Evolutionary conservation across 2,329 filamentous ascomycete genomes (phyloP).

Genomic region (Teratosphaeria nubilosa): DNA sequence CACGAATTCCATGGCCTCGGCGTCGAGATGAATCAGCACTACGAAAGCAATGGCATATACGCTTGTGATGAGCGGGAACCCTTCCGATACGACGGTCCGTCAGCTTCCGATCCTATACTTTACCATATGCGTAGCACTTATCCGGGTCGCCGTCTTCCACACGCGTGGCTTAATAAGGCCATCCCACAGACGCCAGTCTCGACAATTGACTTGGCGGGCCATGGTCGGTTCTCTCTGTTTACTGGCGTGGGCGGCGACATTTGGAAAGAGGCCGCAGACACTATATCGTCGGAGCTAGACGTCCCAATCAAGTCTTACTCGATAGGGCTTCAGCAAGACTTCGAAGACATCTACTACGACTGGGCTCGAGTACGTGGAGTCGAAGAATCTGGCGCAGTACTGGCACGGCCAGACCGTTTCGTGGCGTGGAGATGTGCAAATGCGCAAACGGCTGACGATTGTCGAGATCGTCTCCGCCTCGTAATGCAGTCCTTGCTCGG

Average conservation of each 20-base stretch:
- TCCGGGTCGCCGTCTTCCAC: constrained; percentile 49
- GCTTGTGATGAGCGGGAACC: constrained; percentile 17
- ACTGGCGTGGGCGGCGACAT: constrained; percentile 43
- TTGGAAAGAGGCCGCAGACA: constrained; percentile 42
- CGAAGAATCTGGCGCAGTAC: constrained; percentile 44
- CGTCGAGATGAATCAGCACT: constrained; percentile 45
- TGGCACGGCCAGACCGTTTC: constrained; percentile 48
- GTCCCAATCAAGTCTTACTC: constrained; percentile 37
- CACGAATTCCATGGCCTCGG: constrained; percentile 41
- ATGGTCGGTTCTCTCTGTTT: constrained; percentile 36
- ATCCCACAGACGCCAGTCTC: constrained; percentile 38
- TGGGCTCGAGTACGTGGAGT: constrained; percentile 44
- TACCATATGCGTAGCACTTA: constrained; percentile 41
- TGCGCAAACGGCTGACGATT: not conserved
- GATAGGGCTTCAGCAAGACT: constrained; percentile 48
- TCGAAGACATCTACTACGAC: constrained; percentile 49
- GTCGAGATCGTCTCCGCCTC: not conserved
- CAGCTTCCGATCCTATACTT: constrained; percentile 9
- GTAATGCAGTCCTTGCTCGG: not conserved
- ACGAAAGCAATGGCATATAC: constrained; percentile 33
- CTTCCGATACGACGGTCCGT: constrained; percentile 30
- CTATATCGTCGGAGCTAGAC: constrained; percentile 27
- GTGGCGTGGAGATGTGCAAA: constrained; percentile 38
- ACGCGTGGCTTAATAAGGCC: constrained; percentile 46
- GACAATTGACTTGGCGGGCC: constrained; percentile 49